phyloP scores from a whole-genome alignment of 352 stramenopile genomes.

The Globisporangium apiculatum region DNA sequence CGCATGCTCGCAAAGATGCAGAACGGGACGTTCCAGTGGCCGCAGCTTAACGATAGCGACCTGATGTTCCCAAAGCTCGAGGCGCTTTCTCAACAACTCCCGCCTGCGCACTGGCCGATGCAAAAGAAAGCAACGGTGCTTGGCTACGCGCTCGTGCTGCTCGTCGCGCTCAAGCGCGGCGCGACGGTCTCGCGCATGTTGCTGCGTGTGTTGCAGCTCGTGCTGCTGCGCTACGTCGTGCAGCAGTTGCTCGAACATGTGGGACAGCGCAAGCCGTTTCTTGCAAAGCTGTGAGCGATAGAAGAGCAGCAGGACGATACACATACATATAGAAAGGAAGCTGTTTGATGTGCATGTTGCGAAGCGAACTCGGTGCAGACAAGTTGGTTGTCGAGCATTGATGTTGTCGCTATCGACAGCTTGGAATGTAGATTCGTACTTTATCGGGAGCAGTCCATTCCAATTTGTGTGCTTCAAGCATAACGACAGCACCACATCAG shows the following conservation, averaged over 20 bases:
- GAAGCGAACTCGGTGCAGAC: background rate
- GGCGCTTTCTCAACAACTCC: constrained; percentile 24
- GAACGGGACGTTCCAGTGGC: constrained; percentile 48
- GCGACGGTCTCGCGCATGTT: constrained; percentile 39
- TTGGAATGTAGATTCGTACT: background rate
- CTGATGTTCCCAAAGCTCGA: constrained; percentile 39
- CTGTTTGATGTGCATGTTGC: too few species aligned
- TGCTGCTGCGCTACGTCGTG: constrained; percentile 48
- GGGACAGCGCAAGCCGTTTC: constrained; percentile 18
- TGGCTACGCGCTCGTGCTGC: constrained; percentile 42
- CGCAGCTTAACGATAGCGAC: constrained; percentile 28
- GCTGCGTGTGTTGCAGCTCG: constrained; percentile 42
- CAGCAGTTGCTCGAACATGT: constrained; percentile 45
- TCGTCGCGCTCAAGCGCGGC: constrained; percentile 47
- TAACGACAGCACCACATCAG: background rate
- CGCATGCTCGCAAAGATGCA: constrained; percentile 43
- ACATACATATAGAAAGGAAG: too few species aligned
- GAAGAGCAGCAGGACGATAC: too few species aligned
- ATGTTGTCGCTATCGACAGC: background rate
- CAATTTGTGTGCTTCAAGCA: background rate
- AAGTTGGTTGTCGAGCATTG: background rate
- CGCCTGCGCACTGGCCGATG: constrained; percentile 25
- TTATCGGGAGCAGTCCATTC: background rate
- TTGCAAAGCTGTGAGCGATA: constrained; percentile 10
- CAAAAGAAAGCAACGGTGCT: constrained; percentile 41